Evolutionary conservation across 768 basidiomycete genomes (phyloP).

Genomic region (Suillus brevipes): DNA sequence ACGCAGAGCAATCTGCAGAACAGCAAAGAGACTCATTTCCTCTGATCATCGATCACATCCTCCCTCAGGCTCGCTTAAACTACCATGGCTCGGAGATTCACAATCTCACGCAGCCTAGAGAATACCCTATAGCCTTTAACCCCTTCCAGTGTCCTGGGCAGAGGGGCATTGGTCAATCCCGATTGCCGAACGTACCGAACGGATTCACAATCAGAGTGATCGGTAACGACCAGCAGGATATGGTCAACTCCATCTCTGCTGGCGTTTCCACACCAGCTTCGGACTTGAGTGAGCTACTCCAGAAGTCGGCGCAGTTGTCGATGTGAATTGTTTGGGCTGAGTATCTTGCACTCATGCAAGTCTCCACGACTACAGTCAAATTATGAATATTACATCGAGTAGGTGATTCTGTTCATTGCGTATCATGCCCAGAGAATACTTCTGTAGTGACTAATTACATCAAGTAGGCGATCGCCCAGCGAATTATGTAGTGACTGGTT

Average conservation of each 20-base stretch:
- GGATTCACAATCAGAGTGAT: conserved; percentile 33
- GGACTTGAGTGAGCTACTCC: conserved; percentile 14
- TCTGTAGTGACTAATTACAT: neutral
- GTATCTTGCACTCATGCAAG: neutral
- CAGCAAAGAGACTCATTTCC: conserved; percentile 29
- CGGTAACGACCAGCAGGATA: conserved; percentile 18
- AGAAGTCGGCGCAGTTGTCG: conserved; percentile 18
- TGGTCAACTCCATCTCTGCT: neutral
- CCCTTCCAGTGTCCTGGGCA: conserved; percentile 36
- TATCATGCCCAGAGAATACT: neutral
- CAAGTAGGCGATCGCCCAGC: neutral
- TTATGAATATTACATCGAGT: neutral
- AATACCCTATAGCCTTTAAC: conserved; percentile 32
- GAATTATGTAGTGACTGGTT: neutral
- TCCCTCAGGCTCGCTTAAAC: conserved; percentile 19
- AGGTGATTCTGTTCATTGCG: neutral
- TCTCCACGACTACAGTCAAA: neutral
- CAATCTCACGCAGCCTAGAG: conserved; percentile 26
- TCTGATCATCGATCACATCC: conserved; percentile 27
- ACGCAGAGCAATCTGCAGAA: conserved; percentile 37
- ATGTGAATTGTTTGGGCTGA: conserved; percentile 30
- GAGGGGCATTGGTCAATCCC: conserved; percentile 21
- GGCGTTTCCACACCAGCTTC: neutral
- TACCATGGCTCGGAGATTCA: conserved; percentile 22
- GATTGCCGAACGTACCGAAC: conserved; percentile 32